phyloP scores from a whole-genome alignment of 1,139 yeast species.

The Ashbya aceris region DNA sequence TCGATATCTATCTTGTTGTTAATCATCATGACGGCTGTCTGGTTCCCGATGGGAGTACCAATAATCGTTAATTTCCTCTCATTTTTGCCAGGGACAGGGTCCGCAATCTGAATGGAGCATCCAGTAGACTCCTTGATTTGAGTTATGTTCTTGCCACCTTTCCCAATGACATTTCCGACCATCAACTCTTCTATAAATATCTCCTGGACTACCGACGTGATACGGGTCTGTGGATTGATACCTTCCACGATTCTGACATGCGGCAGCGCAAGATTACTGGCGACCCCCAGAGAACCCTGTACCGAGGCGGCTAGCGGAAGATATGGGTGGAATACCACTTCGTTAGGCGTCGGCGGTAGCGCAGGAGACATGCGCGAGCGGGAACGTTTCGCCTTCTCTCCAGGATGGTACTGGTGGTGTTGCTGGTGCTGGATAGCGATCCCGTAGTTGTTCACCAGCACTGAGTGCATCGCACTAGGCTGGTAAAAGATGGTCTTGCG shows the following conservation, averaged over 20 bases:
- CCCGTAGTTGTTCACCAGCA: constrained; percentile 15
- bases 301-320: background rate
- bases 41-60: constrained; percentile 62
- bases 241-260: background rate
- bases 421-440: constrained; percentile 16
- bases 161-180: constrained; percentile 82
- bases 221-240: background rate
- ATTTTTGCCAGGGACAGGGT: constrained; percentile 37
- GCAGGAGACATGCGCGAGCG: constrained; percentile 1
- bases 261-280: background rate
- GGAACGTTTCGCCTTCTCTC: constrained; percentile 14
- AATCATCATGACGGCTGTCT: constrained; percentile 68
- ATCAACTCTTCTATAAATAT: constrained; percentile 65
- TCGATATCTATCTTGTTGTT: constrained; percentile 57
- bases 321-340: background rate
- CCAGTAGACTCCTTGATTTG: constrained; percentile 73
- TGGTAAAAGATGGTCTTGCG: constrained; percentile 52
- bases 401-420: constrained; percentile 21
- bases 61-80: constrained; percentile 63
- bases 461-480: constrained; percentile 39
- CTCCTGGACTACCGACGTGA: constrained; percentile 31
- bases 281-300: background rate
- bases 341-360: background rate
- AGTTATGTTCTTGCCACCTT: constrained; percentile 74
- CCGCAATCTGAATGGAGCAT: constrained; percentile 63